Evolutionary conservation across 257 asterid species (phyloP), one percentile per base, ranked within the genome.

Genomic region (Capsicum rhomboideum): DNA sequence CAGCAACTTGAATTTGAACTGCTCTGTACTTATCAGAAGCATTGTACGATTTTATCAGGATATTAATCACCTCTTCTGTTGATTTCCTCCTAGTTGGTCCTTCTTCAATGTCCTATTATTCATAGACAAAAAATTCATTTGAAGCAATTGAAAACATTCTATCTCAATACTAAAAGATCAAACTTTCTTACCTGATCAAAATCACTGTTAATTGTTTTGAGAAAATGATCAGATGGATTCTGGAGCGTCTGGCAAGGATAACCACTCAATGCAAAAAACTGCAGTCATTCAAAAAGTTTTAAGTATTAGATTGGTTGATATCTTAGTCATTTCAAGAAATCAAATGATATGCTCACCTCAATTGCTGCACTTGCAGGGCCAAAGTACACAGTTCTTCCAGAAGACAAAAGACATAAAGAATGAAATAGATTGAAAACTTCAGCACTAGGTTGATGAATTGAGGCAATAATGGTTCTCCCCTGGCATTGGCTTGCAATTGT

Each of bases 101-200:
- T 59, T 84, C 52, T 83, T 91, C 96, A 83, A 90, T 84, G 75
- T 91, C 92, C 94, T 92, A 69, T 6, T 50, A 28, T 49, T 23
- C 40, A 52, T 50, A 52, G 11, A 0, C 44, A 52, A 49, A 52
- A 28, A 2, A 31, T 67, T 63, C 16, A 17, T 9, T 26, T 74
- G n/a, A 10, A 74, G 10, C 17, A n/a, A 37, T 1, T 21, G 58
- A 14, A 2, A 16, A 42, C 10, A 72, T 10, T 23, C 0, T 10
- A 46, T 2, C 4, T 42, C 1, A 23, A 72, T 10, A 72, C 16
- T 20, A 37, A 42, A 37, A 72, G 17, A 3, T 18, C 28, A 42
- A 72, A 20, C 4, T 42, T 9, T 4, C 40, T 13, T 77, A 50
- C 82, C 82, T 50, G 77, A 72, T 79, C 86, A 74, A 87, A 87